Evolutionary conservation across 495 filamentous ascomycete genomes (phyloP).

Genomic region (Talaromyces proteolyticus): DNA sequence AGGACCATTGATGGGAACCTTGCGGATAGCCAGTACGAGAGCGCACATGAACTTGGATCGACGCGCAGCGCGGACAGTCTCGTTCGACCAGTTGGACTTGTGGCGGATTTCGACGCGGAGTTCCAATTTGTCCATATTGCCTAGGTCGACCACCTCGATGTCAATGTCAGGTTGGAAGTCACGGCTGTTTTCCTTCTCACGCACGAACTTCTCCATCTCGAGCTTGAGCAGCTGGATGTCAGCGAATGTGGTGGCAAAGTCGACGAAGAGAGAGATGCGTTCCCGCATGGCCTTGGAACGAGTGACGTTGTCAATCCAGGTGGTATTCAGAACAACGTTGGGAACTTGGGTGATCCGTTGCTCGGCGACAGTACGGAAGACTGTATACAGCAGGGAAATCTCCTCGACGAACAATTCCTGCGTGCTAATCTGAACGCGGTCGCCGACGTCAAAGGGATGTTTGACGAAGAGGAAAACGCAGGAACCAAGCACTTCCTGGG

Average conservation of each 20-base stretch:
- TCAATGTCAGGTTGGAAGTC: conserved; percentile 86
- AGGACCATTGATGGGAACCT: conserved; percentile 79
- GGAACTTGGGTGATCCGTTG: conserved; percentile 85
- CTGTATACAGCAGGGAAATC: conserved; percentile 90
- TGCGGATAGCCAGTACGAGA: conserved; percentile 76
- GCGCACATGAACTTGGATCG: conserved; percentile 97
- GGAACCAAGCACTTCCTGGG: conserved; percentile 89
- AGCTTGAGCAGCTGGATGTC: conserved; percentile 76
- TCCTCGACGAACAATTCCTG: conserved; percentile 81
- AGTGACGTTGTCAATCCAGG: conserved; percentile 91
- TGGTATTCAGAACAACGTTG: conserved; percentile 82
- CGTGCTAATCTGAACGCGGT: conserved; percentile 75
- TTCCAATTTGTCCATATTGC: conserved; percentile 81
- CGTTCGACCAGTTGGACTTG: conserved; percentile 96
- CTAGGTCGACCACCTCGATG: conserved; percentile 71
- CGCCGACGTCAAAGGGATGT: conserved; percentile 88
- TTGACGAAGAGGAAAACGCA: conserved; percentile 99
- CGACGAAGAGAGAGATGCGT: conserved; percentile 67
- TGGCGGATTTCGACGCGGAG: conserved; percentile 80
- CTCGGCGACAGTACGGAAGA: conserved; percentile 77
- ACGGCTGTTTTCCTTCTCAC: conserved; percentile 77
- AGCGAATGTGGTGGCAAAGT: conserved; percentile 79
- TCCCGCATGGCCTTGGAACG: conserved; percentile 91
- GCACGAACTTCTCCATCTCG: conserved; percentile 80
- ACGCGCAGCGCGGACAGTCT: conserved; percentile 71